These are phyloP conservation scores for Lactarius tabidus DNA, from an alignment of 768 basidiomycete species.

Conservation along the genomic window DNA sequence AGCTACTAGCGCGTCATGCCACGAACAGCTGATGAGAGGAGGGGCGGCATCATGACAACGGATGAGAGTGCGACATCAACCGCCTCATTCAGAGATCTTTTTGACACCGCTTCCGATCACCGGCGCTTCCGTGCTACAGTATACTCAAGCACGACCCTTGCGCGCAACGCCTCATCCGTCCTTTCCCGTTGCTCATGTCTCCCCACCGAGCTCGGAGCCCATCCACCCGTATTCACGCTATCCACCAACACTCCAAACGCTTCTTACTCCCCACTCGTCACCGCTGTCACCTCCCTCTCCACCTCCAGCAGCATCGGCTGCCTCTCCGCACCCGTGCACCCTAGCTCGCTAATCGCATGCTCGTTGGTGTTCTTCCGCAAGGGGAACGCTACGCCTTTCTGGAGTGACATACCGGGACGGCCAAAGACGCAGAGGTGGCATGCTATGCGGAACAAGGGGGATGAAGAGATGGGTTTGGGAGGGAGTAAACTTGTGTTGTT, in stretches of 20 bases:
- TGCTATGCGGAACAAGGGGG: slow-evolving; percentile 42
- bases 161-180: slow-evolving; percentile 19
- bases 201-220: slow-evolving; percentile 14
- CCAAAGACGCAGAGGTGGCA: slow-evolving; percentile 63
- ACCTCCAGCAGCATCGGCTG: slow-evolving; percentile 50
- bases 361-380: slow-evolving; percentile 54
- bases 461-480: not conserved
- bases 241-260: slow-evolving; percentile 39
- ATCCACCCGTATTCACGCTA: slow-evolving; percentile 48
- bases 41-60: not conserved
- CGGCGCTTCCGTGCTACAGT: no score
- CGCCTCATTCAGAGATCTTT: no score
- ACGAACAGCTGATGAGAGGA: not conserved
- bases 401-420: slow-evolving; percentile 59
- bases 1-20: no score
- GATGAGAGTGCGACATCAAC: not conserved
- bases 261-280: slow-evolving; percentile 35
- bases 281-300: slow-evolving; percentile 27
- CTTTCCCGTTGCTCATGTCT: slow-evolving; percentile 14
- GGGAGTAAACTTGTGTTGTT: slow-evolving; percentile 9
- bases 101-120: no score
- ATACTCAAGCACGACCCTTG: slow-evolving; percentile 20
- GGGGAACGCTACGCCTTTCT: slow-evolving; percentile 45
- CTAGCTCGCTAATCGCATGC: slow-evolving; percentile 40
- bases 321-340: slow-evolving; percentile 47